A percentile compares a stretch with the other conserved stretches of the same genome.
Conservation (phyloP, 257 asterid genomes). For the Solanum pinnatisectum region DNA sequence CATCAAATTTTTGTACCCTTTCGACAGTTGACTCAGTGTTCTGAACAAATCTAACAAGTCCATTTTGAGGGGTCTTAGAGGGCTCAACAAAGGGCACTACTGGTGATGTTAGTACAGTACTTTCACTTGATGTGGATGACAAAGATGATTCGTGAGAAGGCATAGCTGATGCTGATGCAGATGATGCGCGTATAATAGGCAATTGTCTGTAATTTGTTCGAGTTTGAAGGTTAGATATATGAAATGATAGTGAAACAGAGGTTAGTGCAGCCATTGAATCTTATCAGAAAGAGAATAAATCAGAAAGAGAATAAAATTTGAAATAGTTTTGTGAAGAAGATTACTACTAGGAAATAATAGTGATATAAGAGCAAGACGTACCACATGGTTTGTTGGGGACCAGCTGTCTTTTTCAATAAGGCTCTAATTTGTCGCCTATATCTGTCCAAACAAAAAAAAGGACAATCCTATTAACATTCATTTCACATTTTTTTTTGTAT, state of each 20-base stretch:
- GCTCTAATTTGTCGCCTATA: background rate
- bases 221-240: conserved; percentile 13
- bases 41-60: conserved; percentile 39
- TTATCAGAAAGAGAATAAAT: background rate
- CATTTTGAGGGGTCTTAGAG: conserved; percentile 29
- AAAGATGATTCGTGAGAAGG: conserved; percentile 40
- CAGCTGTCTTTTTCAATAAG: background rate
- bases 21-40: conserved; percentile 62
- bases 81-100: conserved; percentile 26
- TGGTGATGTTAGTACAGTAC: conserved; percentile 8
- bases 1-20: conserved; percentile 38
- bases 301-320: background rate
- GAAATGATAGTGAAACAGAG: conserved; percentile 22
- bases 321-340: background rate
- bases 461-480: background rate
- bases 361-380: background rate
- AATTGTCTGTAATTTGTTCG: conserved; percentile 8
- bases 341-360: background rate
- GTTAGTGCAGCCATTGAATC: conserved; percentile 44
- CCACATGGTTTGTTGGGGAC: background rate
- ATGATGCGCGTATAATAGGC: conserved; percentile 21
- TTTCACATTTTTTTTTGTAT: background rate
- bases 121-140: conserved; percentile 19
- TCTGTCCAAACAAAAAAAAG: background rate
- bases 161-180: conserved; percentile 22